Base-by-base conservation (phyloP, 768 basidiomycete genomes). In the Hypholoma fasciculare region DNA sequence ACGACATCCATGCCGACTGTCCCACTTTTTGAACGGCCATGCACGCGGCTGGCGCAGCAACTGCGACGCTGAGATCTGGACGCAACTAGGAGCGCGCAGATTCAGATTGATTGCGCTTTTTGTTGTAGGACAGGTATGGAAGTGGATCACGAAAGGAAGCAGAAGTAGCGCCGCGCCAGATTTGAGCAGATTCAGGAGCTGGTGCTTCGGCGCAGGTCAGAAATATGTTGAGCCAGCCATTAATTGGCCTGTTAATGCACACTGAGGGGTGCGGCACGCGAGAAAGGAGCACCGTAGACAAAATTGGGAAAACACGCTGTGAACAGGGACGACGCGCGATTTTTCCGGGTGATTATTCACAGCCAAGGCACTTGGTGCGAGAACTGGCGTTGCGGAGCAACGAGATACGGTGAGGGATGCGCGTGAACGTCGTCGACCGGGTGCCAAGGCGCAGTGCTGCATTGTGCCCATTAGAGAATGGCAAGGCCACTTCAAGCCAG, bases 121-220 rank as follows among this genome's bases (percentile, higher is more conserved):
- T 34, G 9, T 34, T 34, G 60, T 6, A 48, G 50, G 5, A 38
- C 53, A 20, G 54, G 54, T 16, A 34, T 56, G 39, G 55, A 53
- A 27, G 61, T 47, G 34, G 23, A 19, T 58, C 48, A 49, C 48
- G 23, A 49, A 49, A 49, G 26, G 48, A 49, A 49, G 48, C 13
- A 23, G 11, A 30, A 14, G 23, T 7, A 23, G 48, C 23, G 16
- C 26, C 16, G 19, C 3, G 23, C 48, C n/a, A 49, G 48, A 49
- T 49, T 30, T 7, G 27, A 4, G 47, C 48, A 49, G 48, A 49
- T 52, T 52, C 17, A 52, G 30, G 50, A 39, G 50, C 27, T 13
- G 23, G 13, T 16, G 20, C 19, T 34, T 34, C 30, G 30, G 30
- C 30, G 30, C 30, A 34, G 30, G 30, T 5, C 30, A 34, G 30